Percentiles rank a stretch among this genome's conserved stretches.
phyloP scores from a whole-genome alignment of 2,329 filamentous ascomycete genomes.

The Penicillium sp. region DNA sequence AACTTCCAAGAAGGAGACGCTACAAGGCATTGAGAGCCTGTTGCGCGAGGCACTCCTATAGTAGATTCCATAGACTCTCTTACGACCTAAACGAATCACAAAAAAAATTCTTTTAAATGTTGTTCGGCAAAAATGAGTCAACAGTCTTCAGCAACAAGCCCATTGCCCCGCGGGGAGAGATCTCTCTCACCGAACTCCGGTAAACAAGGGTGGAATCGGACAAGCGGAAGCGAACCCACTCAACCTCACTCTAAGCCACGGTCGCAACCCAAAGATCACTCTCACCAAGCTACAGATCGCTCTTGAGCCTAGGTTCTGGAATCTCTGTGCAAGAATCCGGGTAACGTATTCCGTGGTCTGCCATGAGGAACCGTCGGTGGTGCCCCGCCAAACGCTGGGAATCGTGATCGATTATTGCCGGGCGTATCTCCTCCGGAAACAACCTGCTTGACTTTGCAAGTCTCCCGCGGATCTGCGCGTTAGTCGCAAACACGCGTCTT shows the following conservation, averaged over 20 bases:
- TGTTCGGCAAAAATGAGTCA: not conserved
- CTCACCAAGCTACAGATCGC: not conserved
- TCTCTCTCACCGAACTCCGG: slow-evolving; percentile 7
- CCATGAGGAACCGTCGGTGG: not conserved
- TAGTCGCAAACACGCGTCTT: slow-evolving; percentile 5
- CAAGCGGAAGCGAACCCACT: not conserved
- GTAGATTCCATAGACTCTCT: not conserved
- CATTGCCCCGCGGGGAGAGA: not conserved
- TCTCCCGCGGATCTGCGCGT: slow-evolving; percentile 16
- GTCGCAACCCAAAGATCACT: not conserved
- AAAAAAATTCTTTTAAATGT: not conserved
- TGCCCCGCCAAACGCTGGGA: not conserved
- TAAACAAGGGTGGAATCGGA: slow-evolving; percentile 4
- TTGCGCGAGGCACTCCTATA: slow-evolving; percentile 43
- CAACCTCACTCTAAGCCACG: not conserved
- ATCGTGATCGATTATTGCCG: not conserved
- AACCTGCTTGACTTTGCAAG: not conserved
- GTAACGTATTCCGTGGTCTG: not conserved
- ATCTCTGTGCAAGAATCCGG: not conserved
- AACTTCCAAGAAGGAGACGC: slow-evolving; percentile 51
- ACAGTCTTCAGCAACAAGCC: not conserved
- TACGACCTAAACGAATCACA: not conserved
- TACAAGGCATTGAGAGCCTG: slow-evolving; percentile 47
- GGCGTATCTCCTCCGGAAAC: not conserved
- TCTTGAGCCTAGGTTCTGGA: not conserved